These are phyloP conservation scores for Fusarium sp. DNA, from an alignment of 2,329 filamentous ascomycete species.

Conservation along the genomic window DNA sequence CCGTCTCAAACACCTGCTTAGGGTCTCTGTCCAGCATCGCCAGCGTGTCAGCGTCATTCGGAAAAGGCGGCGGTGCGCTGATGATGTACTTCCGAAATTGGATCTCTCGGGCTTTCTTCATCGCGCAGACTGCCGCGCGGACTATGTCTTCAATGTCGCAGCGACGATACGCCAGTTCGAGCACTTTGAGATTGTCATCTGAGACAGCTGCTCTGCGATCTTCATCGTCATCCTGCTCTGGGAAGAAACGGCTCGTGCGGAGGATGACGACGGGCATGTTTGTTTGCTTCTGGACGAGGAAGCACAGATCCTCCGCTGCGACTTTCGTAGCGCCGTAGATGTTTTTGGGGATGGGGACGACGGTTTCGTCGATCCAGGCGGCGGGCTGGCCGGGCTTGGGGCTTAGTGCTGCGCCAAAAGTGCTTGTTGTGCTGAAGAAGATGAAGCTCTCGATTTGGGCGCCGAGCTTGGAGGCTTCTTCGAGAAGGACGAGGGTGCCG, in stretches of 20 bases:
- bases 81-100: conserved; percentile 55
- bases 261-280: conserved; percentile 54
- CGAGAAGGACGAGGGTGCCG: conserved; percentile 54
- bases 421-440: conserved; percentile 58
- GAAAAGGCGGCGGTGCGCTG: conserved; percentile 54
- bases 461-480: conserved; percentile 46
- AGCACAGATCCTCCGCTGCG: conserved; percentile 59
- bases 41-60: conserved; percentile 44
- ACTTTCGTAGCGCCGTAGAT: conserved; percentile 60
- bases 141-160: conserved; percentile 57
- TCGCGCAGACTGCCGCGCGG: conserved; percentile 51
- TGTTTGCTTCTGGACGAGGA: conserved; percentile 51
- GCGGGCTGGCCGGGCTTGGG: conserved; percentile 49
- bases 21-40: conserved; percentile 47
- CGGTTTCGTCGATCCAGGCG: conserved; percentile 55
- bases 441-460: conserved; percentile 51
- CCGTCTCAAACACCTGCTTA: conserved; percentile 41
- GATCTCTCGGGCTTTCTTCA: conserved; percentile 46
- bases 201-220: conserved; percentile 48
- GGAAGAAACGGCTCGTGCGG: conserved; percentile 60
- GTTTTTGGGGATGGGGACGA: conserved; percentile 55
- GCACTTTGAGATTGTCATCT: conserved; percentile 58
- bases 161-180: conserved; percentile 58
- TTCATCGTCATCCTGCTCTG: conserved; percentile 57
- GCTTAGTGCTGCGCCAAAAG: conserved; percentile 53